phyloP scores from a whole-genome alignment of 2,329 filamentous ascomycete genomes.

The Apiospora kogelbergensis region DNA sequence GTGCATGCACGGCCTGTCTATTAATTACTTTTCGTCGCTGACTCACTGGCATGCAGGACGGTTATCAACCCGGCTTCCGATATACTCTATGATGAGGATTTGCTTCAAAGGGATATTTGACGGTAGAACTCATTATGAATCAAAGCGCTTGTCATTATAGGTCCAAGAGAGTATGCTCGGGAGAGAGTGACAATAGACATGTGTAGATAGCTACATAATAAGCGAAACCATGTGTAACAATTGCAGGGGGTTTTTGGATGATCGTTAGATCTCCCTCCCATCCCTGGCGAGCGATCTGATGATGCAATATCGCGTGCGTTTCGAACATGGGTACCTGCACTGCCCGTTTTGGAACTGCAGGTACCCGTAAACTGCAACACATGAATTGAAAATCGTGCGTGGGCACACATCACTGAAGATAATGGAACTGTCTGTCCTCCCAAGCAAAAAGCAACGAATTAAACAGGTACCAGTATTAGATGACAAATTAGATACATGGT shows the following conservation, averaged over 20 bases:
- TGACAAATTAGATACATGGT: too few relatives aligned
- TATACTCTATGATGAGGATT: too few relatives aligned
- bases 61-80: constrained; percentile 13
- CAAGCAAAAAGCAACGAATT: background rate
- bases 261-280: background rate
- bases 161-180: background rate
- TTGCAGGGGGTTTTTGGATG: too few relatives aligned
- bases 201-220: background rate
- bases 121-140: background rate
- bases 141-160: background rate
- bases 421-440: background rate
- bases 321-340: background rate
- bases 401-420: background rate
- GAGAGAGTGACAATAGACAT: background rate
- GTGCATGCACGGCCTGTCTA: background rate
- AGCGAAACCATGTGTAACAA: background rate
- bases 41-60: background rate
- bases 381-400: too few relatives aligned
- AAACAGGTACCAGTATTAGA: background rate
- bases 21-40: constrained; percentile 9
- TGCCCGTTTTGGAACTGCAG: background rate
- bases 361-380: background rate
- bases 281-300: background rate
- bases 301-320: background rate
- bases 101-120: background rate